phyloP scores from a whole-genome alignment of 2,329 filamentous ascomycete genomes.

The Lasiodiplodia sp. region DNA sequence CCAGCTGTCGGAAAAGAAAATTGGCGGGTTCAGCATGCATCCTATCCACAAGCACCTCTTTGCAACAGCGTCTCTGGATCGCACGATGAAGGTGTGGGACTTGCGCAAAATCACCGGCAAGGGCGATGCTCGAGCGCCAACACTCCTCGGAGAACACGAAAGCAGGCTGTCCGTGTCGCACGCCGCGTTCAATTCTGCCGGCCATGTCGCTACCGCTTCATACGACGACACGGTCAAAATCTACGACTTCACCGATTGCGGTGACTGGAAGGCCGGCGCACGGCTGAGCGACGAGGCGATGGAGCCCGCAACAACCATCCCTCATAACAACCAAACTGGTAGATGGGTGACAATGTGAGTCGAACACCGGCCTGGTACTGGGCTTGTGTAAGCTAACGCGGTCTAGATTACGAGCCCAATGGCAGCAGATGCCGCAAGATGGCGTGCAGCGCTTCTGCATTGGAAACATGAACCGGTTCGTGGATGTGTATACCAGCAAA shows the following conservation, averaged over 20 bases:
- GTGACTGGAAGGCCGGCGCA: constrained; percentile 61
- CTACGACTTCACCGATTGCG: constrained; percentile 71
- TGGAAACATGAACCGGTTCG: constrained; percentile 97
- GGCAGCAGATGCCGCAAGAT: constrained; percentile 81
- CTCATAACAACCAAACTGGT: constrained; percentile 95
- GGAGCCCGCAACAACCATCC: constrained; percentile 71
- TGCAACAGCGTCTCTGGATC: constrained; percentile 88
- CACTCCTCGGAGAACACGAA: constrained; percentile 79
- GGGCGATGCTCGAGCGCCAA: constrained; percentile 66
- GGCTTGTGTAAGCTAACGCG: neutral
- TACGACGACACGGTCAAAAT: constrained; percentile 98
- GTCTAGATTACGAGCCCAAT: constrained; percentile 73
- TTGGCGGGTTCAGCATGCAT: constrained; percentile 89
- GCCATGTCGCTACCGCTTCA: constrained; percentile 87
- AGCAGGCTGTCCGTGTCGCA: constrained; percentile 89
- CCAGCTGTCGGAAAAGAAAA: constrained; percentile 87
- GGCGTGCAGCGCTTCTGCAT: constrained; percentile 88
- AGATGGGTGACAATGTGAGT: constrained; percentile 85
- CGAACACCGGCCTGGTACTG: constrained; percentile 35
- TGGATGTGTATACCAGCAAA: constrained; percentile 83
- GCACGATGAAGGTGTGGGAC: constrained; percentile 93
- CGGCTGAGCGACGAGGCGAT: constrained; percentile 68
- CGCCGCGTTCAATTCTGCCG: constrained; percentile 84
- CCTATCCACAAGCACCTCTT: constrained; percentile 81
- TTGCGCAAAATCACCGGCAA: constrained; percentile 77